Conservation (phyloP, 371 early-diverging fungal genomes). For the Rhizopus delemar region DNA sequence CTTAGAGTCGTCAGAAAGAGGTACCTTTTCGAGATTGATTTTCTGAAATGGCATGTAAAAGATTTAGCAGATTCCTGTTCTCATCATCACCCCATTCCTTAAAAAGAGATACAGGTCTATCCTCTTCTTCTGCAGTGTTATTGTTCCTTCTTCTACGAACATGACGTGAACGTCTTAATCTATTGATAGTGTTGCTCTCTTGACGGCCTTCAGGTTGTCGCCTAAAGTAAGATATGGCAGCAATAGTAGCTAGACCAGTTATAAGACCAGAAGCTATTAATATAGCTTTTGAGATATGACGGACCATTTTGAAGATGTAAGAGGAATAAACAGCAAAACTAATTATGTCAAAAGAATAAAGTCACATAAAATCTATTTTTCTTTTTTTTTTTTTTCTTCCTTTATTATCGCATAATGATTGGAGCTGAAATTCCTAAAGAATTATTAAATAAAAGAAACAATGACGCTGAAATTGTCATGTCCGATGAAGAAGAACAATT, state of each 20-base stretch:
- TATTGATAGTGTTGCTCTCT: not conserved
- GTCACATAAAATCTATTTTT: not conserved
- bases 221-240: slow-evolving; percentile 15
- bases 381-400: not conserved
- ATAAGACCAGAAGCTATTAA: slow-evolving; percentile 21
- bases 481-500: slow-evolving; percentile 15
- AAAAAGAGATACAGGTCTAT: slow-evolving; percentile 23
- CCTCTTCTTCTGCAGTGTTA: slow-evolving; percentile 36
- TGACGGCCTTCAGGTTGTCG: not conserved
- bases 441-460: slow-evolving; percentile 16
- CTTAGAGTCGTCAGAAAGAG: not conserved
- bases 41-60: slow-evolving; percentile 87
- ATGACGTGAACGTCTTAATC: slow-evolving; percentile 37
- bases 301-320: slow-evolving; percentile 10
- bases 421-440: slow-evolving; percentile 25
- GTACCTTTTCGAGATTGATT: slow-evolving; percentile 85
- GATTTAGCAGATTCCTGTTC: slow-evolving; percentile 64
- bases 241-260: slow-evolving; percentile 22
- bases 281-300: slow-evolving; percentile 23
- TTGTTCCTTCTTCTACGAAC: slow-evolving; percentile 34
- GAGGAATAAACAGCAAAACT: slow-evolving; percentile 1
- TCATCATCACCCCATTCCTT: slow-evolving; percentile 57
- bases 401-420: slow-evolving; percentile 7
- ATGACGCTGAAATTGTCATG: slow-evolving; percentile 3
- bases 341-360: not conserved